Evolutionary conservation across 805 yeast species (phyloP).

Genomic region (Yarrowia sp.): DNA sequence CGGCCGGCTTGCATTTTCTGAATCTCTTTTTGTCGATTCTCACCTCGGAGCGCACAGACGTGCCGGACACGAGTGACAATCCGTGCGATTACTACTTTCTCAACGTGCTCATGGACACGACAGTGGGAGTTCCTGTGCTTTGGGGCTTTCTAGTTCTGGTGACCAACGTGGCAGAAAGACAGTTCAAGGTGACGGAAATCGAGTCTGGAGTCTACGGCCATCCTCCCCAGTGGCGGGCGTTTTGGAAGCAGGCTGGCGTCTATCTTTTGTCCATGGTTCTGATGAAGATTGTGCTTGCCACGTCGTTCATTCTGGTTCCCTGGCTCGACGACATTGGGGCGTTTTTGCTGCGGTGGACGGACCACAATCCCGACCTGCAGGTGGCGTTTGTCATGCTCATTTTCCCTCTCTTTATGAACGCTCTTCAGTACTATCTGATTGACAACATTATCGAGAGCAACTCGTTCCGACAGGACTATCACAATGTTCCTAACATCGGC

Average conservation of each 20-base stretch:
- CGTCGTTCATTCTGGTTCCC: slow-evolving; percentile 60
- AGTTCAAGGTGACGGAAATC: slow-evolving; percentile 43
- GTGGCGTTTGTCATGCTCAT: slow-evolving; percentile 80
- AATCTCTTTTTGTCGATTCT: slow-evolving; percentile 70
- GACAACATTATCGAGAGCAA: slow-evolving; percentile 56
- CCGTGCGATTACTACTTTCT: slow-evolving; percentile 96
- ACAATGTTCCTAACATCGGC: not conserved
- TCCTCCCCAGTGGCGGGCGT: slow-evolving; percentile 62
- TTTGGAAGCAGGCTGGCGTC: slow-evolving; percentile 64
- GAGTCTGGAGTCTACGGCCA: slow-evolving; percentile 61
- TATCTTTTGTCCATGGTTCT: slow-evolving; percentile 59
- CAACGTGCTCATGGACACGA: slow-evolving; percentile 84
- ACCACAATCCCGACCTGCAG: slow-evolving; percentile 74
- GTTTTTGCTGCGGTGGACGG: slow-evolving; percentile 78
- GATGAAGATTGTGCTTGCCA: slow-evolving; percentile 60
- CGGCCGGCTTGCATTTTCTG: slow-evolving; percentile 75
- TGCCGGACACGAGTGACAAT: slow-evolving; percentile 47
- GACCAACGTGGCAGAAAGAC: slow-evolving; percentile 48
- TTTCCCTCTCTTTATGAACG: slow-evolving; percentile 44
- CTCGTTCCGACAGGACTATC: slow-evolving; percentile 33
- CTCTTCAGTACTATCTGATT: slow-evolving; percentile 52
- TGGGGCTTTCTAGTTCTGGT: slow-evolving; percentile 52
- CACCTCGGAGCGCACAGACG: slow-evolving; percentile 35
- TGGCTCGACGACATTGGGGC: slow-evolving; percentile 67
- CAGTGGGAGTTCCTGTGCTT: slow-evolving; percentile 83